Conservation (phyloP, 2,329 filamentous ascomycete species). For the Xylaria sp. region DNA sequence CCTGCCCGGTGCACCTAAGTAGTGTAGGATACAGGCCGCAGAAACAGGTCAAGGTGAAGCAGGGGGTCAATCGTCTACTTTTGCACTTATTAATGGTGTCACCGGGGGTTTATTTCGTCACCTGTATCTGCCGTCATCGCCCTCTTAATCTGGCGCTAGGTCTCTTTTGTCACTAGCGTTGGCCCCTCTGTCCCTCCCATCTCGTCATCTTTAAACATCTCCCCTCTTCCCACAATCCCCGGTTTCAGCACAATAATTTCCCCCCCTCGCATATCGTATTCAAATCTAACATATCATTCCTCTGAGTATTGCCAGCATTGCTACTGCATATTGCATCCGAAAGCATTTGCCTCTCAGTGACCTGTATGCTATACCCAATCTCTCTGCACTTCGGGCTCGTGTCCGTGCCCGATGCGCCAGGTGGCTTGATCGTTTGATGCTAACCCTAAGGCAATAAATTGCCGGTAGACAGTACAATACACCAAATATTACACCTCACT, state of each 20-base stretch:
- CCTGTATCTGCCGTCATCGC: conserved; percentile 41
- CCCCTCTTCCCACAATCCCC: conserved; percentile 40
- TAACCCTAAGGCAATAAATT: conserved; percentile 45
- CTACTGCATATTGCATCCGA: conserved; percentile 15
- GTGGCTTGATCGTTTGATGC: conserved; percentile 43
- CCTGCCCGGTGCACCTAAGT: conserved; percentile 8
- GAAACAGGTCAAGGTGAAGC: conserved; percentile 11
- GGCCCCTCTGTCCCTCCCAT: conserved; percentile 31
- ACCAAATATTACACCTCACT: conserved; percentile 38
- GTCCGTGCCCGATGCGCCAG: conserved; percentile 42
- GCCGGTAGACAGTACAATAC: conserved; percentile 36
- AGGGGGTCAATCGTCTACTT: background rate
- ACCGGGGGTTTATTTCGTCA: conserved; percentile 32
- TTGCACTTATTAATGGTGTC: background rate
- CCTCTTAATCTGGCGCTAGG: conserved; percentile 31
- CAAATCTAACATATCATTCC: conserved; percentile 35
- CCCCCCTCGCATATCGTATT: conserved; percentile 12
- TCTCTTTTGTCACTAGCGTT: conserved; percentile 38
- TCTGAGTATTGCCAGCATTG: conserved; percentile 28
- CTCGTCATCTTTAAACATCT: conserved; percentile 39
- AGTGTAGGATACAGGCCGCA: background rate
- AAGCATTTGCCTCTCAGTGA: conserved; percentile 5
- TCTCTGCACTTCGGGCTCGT: conserved; percentile 28
- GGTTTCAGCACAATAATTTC: conserved; percentile 38
- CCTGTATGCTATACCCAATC: conserved; percentile 25